Percentiles rank a stretch among this genome's conserved stretches.
phyloP scores from a whole-genome alignment of 495 filamentous ascomycete genomes.

The Neurospora sp. region DNA sequence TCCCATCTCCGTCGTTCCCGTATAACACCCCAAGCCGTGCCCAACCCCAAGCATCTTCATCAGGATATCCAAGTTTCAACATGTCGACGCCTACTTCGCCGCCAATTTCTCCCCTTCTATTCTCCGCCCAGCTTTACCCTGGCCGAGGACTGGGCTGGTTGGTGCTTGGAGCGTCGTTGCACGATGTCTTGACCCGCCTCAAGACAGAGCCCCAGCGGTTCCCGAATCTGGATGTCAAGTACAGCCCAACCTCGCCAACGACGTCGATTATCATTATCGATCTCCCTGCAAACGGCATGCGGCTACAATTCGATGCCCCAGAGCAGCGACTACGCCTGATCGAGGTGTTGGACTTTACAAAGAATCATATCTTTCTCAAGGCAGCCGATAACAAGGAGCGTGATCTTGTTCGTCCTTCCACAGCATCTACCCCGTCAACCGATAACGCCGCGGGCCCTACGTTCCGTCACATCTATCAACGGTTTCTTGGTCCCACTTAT shows the following conservation, averaged over 20 bases:
- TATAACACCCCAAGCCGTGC: background rate
- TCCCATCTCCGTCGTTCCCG: background rate
- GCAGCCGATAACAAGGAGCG: slow-evolving; percentile 60
- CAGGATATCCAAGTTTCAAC: background rate
- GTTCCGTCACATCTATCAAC: slow-evolving; percentile 86
- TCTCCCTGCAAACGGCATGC: slow-evolving; percentile 75
- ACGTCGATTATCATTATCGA: slow-evolving; percentile 58
- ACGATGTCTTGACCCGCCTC: slow-evolving; percentile 74
- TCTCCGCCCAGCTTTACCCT: slow-evolving; percentile 62
- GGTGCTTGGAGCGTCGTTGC: slow-evolving; percentile 78
- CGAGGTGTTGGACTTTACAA: slow-evolving; percentile 86
- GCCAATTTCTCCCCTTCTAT: slow-evolving; percentile 55
- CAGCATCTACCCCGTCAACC: slow-evolving; percentile 21
- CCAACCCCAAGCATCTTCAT: background rate
- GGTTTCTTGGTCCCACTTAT: slow-evolving; percentile 82
- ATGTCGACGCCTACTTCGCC: slow-evolving; percentile 49
- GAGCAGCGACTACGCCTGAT: slow-evolving; percentile 86
- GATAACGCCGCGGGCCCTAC: slow-evolving; percentile 53
- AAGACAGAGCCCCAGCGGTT: slow-evolving; percentile 76
- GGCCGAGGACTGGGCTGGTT: slow-evolving; percentile 71
- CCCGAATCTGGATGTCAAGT: slow-evolving; percentile 71
- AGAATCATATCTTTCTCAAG: slow-evolving; percentile 72
- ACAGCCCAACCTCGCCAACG: slow-evolving; percentile 61
- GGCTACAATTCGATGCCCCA: slow-evolving; percentile 84
- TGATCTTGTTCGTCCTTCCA: slow-evolving; percentile 61